Base-by-base conservation (phyloP, 176 grass and related monocot genomes). In the Lolium rigidum region DNA sequence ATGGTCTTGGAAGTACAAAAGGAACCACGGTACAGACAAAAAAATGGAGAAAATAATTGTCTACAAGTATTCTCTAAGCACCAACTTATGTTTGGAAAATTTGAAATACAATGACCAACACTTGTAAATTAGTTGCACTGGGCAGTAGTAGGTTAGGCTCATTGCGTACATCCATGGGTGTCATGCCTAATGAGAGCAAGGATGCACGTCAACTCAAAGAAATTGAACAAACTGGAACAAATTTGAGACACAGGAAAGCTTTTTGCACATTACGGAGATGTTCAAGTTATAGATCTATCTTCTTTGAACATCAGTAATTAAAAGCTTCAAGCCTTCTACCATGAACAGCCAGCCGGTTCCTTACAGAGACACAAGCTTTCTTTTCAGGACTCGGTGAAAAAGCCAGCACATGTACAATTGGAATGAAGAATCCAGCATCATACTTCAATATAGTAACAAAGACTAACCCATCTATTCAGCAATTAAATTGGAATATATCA, bases 201-300 rank as follows among this genome's bases (percentile, higher is more conserved):
- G 21, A 60, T 80, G 43, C 41, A 86, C 12, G 25, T 14, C 16
- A 48, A 71, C 65, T 70, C 5, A 14, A 25, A 71, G 54, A 59
- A 86, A 86, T 69, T 80, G 52, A 86, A 86, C 76, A 79, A 50
- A 58, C 11, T 31, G 39, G 16, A 73, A 73, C 21, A 1, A 38
- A 51, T 72, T 57, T 35, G 26, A 86, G 4, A 47, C 12, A 72
- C 16, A 54, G 12, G 25, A 31, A 49, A 63, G 20, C 25, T 62
- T 50, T 71, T 46, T 60, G 39, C 16, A 26, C 71, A 74, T 49
- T 71, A 22, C 10, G 7, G 17, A 69, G 38, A 79, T 72, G 61
- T 28, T 43, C 55, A 65, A 74, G 9, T 50, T 52, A 21, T 66
- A 43, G 72, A 65, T 7, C 28, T 12, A 38, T 64, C 59, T 39